phyloP scores from a whole-genome alignment of 2,329 filamentous ascomycete genomes.

The Acrodontium crateriforme region DNA sequence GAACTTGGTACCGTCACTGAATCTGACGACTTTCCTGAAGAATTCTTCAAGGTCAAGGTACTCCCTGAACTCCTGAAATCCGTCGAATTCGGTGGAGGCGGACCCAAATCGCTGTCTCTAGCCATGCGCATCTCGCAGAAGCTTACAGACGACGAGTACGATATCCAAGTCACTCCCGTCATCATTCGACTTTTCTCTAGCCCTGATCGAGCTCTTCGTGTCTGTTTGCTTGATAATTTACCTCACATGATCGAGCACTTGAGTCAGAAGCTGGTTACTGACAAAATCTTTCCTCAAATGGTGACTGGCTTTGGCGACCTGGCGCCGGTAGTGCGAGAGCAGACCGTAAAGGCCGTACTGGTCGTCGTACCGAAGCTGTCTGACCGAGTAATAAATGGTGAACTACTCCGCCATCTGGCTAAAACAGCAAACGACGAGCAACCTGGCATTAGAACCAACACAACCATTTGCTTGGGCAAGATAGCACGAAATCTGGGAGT shows the following conservation, averaged over 20 bases:
- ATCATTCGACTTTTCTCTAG: constrained; percentile 78
- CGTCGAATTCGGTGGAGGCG: constrained; percentile 94
- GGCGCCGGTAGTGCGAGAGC: constrained; percentile 82
- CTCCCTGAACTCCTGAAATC: constrained; percentile 93
- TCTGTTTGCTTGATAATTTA: constrained; percentile 79
- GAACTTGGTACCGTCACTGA: constrained; percentile 61
- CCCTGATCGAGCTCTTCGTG: constrained; percentile 80
- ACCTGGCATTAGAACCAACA: constrained; percentile 92
- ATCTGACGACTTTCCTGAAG: constrained; percentile 88
- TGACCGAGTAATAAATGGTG: constrained; percentile 84
- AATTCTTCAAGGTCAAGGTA: constrained; percentile 96
- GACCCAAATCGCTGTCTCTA: constrained; percentile 74
- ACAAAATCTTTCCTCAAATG: constrained; percentile 93
- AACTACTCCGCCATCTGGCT: constrained; percentile 76
- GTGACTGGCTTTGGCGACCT: constrained; percentile 92
- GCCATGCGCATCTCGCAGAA: constrained; percentile 87
- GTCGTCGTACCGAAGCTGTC: constrained; percentile 79
- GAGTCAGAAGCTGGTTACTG: constrained; percentile 77
- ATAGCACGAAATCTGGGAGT: constrained; percentile 79
- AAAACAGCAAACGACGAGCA: constrained; percentile 97
- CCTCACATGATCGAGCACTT: constrained; percentile 84
- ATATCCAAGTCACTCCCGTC: constrained; percentile 68
- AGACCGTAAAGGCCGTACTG: constrained; percentile 88
- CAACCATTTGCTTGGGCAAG: constrained; percentile 91
- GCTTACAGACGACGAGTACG: constrained; percentile 79